Evolutionary conservation across 1,284 basidiomycete species (phyloP), one percentile per base, ranked within the genome.

Genomic region (Cryptococcus sp.): DNA sequence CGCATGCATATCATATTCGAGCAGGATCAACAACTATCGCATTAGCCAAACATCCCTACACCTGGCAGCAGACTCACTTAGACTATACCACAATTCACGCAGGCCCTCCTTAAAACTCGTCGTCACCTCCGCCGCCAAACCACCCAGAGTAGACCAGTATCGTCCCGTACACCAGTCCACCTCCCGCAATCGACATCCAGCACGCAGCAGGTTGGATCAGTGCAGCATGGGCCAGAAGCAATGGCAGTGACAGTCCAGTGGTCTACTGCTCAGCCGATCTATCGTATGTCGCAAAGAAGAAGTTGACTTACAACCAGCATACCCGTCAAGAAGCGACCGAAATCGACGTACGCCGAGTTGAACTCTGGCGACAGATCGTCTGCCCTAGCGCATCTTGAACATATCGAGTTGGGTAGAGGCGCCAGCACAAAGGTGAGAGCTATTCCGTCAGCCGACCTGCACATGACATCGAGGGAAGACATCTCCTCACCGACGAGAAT

Each of bases 341-440:
- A 89, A 71, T 98, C 94, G 64, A 90, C 84, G 45, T 80, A 80
- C 38, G 85, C 74, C 58, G 70, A 74, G 57, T 78, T 77, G 64
- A 75, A 78, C 57, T 81, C 79, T 48, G 77, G 73, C 28, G 75
- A 76, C 43, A 78, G 74, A 53, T 79, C 77, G 59, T 80, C 78
- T 14, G 74, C 75, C 6, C 76, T 72, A 18, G 75, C 76, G 48
- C 77, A 77, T 50, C 77, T 64, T 18, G 74, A 69, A 57, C 75
- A 79, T 38, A 97, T 69, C 21, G 89, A 87, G 69, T 99, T 98
- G 5, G 95, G 95, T 21, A 97, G 77, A 18, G 95, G 95, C 2
- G 95, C 95, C 56, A 97, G 77, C 33, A 97, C 87, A 69, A 97
- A 99, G 26, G 86, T 93, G 58, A 97, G 76, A 3, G 95, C 94